phyloP scores from a whole-genome alignment of 108 stramenopile genomes.

The Cyclotella cryptica region DNA sequence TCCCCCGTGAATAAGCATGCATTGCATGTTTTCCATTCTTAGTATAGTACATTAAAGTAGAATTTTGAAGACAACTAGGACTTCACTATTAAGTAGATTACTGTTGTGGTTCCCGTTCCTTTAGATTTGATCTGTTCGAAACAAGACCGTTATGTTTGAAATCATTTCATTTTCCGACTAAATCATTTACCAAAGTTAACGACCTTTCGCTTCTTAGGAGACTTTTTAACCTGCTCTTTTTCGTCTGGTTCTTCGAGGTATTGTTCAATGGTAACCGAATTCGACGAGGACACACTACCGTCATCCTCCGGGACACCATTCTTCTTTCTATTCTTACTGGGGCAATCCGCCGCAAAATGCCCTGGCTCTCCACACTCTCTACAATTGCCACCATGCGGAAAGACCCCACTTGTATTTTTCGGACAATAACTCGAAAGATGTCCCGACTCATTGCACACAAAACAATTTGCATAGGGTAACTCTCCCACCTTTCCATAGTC shows the following conservation, averaged over 20 bases:
- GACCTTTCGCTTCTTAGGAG: slow-evolving; percentile 27
- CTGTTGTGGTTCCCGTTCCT: no score
- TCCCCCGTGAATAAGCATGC: slow-evolving; percentile 47
- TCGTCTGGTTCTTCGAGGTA: slow-evolving; percentile 26
- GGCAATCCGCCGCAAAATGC: slow-evolving; percentile 68
- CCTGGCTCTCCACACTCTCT: slow-evolving; percentile 68
- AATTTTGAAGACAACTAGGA: no score
- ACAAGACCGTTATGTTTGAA: not conserved
- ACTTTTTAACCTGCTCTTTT: slow-evolving; percentile 3
- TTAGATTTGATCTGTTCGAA: no score
- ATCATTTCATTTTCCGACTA: not conserved
- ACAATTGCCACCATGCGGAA: slow-evolving; percentile 79
- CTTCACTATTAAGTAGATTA: no score
- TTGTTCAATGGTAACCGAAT: slow-evolving; percentile 39
- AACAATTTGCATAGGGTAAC: slow-evolving; percentile 82
- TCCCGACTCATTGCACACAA: slow-evolving; percentile 74
- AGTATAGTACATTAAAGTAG: not conserved
- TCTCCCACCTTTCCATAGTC: slow-evolving; percentile 49
- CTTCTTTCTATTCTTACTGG: slow-evolving; percentile 53
- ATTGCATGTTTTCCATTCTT: not conserved
- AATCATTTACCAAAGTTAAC: slow-evolving; percentile 24
- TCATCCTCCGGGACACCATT: slow-evolving; percentile 30
- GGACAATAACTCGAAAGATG: slow-evolving; percentile 75
- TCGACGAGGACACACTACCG: slow-evolving; percentile 8
- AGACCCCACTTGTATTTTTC: slow-evolving; percentile 69